Evolutionary conservation across 768 basidiomycete genomes (phyloP), one percentile per base, ranked within the genome.

Genomic region (Tubosaeta sp.): DNA sequence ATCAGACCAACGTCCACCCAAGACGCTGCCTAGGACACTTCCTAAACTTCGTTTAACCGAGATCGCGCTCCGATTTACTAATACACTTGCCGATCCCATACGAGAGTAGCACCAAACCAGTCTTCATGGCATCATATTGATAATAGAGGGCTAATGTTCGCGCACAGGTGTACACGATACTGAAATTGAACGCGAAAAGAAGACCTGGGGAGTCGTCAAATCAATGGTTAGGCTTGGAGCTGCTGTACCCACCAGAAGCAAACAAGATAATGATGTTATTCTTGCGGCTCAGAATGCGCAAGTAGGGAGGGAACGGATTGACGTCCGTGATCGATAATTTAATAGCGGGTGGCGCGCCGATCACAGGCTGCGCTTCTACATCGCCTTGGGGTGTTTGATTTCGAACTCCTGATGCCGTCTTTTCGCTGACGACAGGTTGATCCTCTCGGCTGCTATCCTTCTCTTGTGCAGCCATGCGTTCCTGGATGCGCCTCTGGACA

Each of bases 61-160:
- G 0, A 11, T 22, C 24, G 3, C 1, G 21, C 14, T 8, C 12
- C n/a, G n/a, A 34, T 10, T 4, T 6, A n/a, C 2, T 4, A 18
- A 6, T 32, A 6, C 43, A 61, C 76, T 24, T 34, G 82, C 87
- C 87, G 3, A 80, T 59, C 31, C 92, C 92, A 61, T 79, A 91
- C 0, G 87, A 66, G 12, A 96, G 77, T 1, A 92, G 74, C 6
- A 92, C 82, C 18, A 94, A 68, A 8, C 94, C 94, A 39, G 86
- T 86, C 42, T 79, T 74, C 25, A 96, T 70, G 1, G 92, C 75
- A 48, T 81, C 72, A 64, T 86, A 94, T 29, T 75, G 59, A 59
- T 94, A 95, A 12, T 75, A 64, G 9, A 74, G 69, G 0, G 76
- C 76, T 2, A 95, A 74, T 0, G 87, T 90, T 54, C 88, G 77